phyloP scores from a whole-genome alignment of 1,284 basidiomycete genomes.

The Xerocomus nothofagi region DNA sequence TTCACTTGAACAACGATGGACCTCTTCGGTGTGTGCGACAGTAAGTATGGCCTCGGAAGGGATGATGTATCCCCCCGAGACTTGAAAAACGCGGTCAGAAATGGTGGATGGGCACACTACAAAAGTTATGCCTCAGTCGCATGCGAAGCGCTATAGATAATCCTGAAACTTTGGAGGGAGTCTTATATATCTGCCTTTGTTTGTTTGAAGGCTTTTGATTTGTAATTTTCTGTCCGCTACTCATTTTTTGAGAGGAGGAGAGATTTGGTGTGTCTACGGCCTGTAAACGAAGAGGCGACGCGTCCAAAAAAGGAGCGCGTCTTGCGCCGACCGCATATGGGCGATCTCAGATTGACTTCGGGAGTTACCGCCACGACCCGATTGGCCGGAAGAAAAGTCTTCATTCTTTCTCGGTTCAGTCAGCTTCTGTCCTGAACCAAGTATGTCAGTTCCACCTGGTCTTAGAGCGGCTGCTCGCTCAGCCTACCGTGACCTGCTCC shows the following conservation, averaged over 20 bases:
- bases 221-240: slow-evolving; percentile 31
- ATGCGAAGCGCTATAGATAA: slow-evolving; percentile 23
- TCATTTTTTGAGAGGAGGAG: slow-evolving; percentile 29
- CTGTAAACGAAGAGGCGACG: slow-evolving; percentile 30
- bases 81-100: slow-evolving; percentile 26
- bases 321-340: slow-evolving; percentile 38
- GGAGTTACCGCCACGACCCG: slow-evolving; percentile 13
- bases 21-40: background rate
- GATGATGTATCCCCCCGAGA: slow-evolving; percentile 13
- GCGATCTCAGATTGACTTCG: slow-evolving; percentile 31
- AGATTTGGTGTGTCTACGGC: slow-evolving; percentile 38
- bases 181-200: slow-evolving; percentile 16
- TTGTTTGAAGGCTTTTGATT: slow-evolving; percentile 23
- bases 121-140: slow-evolving; percentile 22
- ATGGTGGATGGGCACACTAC: background rate
- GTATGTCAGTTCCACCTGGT: slow-evolving; percentile 47
- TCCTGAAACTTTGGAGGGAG: slow-evolving; percentile 14
- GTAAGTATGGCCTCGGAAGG: slow-evolving; percentile 9
- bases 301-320: slow-evolving; percentile 45
- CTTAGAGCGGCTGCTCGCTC: slow-evolving; percentile 60
- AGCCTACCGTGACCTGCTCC: slow-evolving; percentile 67
- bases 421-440: background rate
- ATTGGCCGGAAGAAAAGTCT: slow-evolving; percentile 20
- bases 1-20: slow-evolving; percentile 5
- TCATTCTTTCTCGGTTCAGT: background rate